These are phyloP conservation scores for Trichoderma endophyticum DNA, from an alignment of 2,329 filamentous ascomycete species.

Conservation along the genomic window DNA sequence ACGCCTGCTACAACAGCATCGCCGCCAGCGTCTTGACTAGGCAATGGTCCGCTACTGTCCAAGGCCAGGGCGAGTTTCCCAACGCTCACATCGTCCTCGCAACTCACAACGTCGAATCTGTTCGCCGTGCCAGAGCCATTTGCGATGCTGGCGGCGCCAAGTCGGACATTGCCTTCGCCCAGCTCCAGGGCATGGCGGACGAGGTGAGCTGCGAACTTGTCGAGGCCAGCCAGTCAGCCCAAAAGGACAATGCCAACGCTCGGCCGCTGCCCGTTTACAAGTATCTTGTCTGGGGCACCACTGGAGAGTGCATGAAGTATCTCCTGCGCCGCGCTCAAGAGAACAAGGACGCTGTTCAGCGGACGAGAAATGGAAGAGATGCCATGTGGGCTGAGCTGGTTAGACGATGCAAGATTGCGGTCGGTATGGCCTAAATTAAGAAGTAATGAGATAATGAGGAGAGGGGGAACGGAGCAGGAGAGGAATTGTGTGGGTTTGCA, in stretches of 20 bases:
- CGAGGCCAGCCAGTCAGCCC: conserved; percentile 34
- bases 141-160: conserved; percentile 44
- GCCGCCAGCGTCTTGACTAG: conserved; percentile 64
- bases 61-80: conserved; percentile 49
- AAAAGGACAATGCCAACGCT: conserved; percentile 24
- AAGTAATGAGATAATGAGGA: background rate
- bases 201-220: conserved; percentile 71
- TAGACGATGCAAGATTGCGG: conserved; percentile 47
- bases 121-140: conserved; percentile 54
- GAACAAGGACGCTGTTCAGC: conserved; percentile 67
- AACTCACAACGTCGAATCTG: conserved; percentile 75
- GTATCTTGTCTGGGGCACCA: conserved; percentile 68
- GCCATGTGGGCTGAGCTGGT: conserved; percentile 62
- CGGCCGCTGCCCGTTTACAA: conserved; percentile 60
- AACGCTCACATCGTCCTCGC: conserved; percentile 67
- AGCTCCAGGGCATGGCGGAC: conserved; percentile 94
- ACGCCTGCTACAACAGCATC: conserved; percentile 69
- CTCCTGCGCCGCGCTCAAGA: conserved; percentile 61
- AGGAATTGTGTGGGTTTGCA: background rate
- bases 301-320: conserved; percentile 83
- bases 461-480: background rate
- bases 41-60: conserved; percentile 38
- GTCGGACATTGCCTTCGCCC: conserved; percentile 49
- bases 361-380: conserved; percentile 59
- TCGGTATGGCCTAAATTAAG: conserved; percentile 36